Conservation (phyloP, 2,329 filamentous ascomycete genomes). For the Aspergillus calidoustus region DNA sequence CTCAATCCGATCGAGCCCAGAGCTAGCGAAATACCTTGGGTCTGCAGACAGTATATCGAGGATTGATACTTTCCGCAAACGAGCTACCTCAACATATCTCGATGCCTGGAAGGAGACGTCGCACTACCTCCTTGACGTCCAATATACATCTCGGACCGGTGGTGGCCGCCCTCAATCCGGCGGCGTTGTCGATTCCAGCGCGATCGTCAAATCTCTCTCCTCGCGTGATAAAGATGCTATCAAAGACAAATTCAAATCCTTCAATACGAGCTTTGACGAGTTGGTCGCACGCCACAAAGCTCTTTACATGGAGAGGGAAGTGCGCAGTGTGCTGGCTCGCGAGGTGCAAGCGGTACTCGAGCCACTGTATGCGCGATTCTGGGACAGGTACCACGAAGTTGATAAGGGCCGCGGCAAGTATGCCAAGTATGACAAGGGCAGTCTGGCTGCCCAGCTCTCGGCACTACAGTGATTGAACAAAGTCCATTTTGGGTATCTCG, state of each 20-base stretch:
- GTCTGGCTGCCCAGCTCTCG: slow-evolving; percentile 68
- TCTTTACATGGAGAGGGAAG: slow-evolving; percentile 89
- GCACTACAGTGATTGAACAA: slow-evolving; percentile 40
- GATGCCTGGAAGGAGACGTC: slow-evolving; percentile 89
- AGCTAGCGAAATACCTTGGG: slow-evolving; percentile 72
- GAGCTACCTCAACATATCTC: slow-evolving; percentile 78
- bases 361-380: slow-evolving; percentile 92
- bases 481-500: background rate
- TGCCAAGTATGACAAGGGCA: slow-evolving; percentile 92
- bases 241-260: slow-evolving; percentile 92
- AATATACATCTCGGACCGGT: slow-evolving; percentile 78
- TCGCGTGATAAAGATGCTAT: slow-evolving; percentile 95
- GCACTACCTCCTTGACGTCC: slow-evolving; percentile 82
- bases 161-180: slow-evolving; percentile 69
- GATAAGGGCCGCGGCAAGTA: slow-evolving; percentile 98
- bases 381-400: slow-evolving; percentile 95
- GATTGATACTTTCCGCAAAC: slow-evolving; percentile 86
- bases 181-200: slow-evolving; percentile 70
- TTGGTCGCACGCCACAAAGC: slow-evolving; percentile 80
- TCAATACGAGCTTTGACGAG: slow-evolving; percentile 90
- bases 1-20: slow-evolving; percentile 75
- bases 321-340: slow-evolving; percentile 75
- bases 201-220: slow-evolving; percentile 79
- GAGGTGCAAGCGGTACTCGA: slow-evolving; percentile 92
- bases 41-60: slow-evolving; percentile 65